These are phyloP conservation scores for Rachicladosporium sp. DNA, from an alignment of 2,329 filamentous ascomycete genomes.

Conservation along the genomic window DNA sequence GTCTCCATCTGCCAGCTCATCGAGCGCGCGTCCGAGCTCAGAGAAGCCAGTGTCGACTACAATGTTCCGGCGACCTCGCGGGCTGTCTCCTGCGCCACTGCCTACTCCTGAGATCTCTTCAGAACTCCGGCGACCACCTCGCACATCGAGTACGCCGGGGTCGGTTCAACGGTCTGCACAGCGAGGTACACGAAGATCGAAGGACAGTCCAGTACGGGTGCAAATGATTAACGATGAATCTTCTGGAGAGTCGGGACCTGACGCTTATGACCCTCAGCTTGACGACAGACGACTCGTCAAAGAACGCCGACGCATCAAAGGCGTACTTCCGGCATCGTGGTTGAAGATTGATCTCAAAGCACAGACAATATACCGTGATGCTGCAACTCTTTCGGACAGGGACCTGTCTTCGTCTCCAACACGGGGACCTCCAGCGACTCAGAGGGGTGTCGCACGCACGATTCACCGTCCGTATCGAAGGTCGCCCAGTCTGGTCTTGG, in stretches of 20 bases:
- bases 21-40: conserved; percentile 3
- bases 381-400: no score
- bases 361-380: conserved; percentile 4
- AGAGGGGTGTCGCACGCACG: conserved; percentile 19
- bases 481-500: not conserved
- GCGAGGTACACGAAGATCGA: no score
- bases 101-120: conserved; percentile 22
- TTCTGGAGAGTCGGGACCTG: conserved; percentile 8
- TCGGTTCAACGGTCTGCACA: no score
- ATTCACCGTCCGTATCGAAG: not conserved
- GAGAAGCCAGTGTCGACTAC: conserved; percentile 2
- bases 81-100: conserved; percentile 13
- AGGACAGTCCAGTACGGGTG: no score
- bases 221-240: conserved; percentile 4
- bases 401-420: conserved; percentile 6
- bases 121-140: conserved; percentile 6
- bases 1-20: conserved; percentile 28
- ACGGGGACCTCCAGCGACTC: conserved; percentile 5
- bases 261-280: conserved; percentile 15
- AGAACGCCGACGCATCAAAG: conserved; percentile 32
- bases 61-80: conserved; percentile 13
- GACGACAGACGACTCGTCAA: conserved; percentile 22
- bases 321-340: conserved; percentile 39
- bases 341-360: conserved; percentile 33
- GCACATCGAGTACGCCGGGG: no score